Base-by-base conservation (phyloP, 768 basidiomycete species). In the Favolaschia claudopus region DNA sequence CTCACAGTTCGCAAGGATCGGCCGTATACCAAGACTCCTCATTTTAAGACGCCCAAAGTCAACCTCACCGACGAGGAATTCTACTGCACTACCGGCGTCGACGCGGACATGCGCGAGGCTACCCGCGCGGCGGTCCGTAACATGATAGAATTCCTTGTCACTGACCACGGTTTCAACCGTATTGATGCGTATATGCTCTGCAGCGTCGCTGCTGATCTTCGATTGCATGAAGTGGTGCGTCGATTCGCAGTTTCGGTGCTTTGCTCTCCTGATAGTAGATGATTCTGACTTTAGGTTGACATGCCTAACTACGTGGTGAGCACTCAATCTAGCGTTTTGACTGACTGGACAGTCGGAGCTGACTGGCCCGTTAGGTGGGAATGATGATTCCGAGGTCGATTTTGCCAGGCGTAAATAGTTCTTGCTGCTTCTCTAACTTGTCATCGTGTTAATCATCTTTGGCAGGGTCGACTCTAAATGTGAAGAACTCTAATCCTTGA, bases 291-390 rank as follows among this genome's bases (percentile, higher is more conserved):
- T 19, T 27, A 86, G 85, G 84, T 87, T 33, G 86, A 86, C 60
- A 86, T 87, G 86, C 86, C 86, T 12, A 87, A 86, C 59, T 87
- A 85, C 61, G 78, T 86, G 33, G 86, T 86, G 68, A 54, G 82
- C 74, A 15, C 10, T 15, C 44, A 20, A 44, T 50, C 29, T 40
- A 34, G 7, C 42, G n/a, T 24, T 7, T 46, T 40, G 14, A n/a
- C 20, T 27, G 25, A 44, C 42, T n/a, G n/a, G n/a, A n/a, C n/a
- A n/a, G n/a, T n/a, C n/a, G n/a, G n/a, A 34, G 2, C 25, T 38
- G 19, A 4, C 24, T 54, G 10, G 38, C 28, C 12, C 9, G n/a
- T 19, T 36, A 62, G 55, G 61, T 60, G 5, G 63, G 60, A 19
- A 59, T 58, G 56, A 69, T 69, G 67, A 65, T 68, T n/a, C 67